phyloP scores from a whole-genome alignment of 2,329 filamentous ascomycete genomes.

The Colletotrichum acutatum region DNA sequence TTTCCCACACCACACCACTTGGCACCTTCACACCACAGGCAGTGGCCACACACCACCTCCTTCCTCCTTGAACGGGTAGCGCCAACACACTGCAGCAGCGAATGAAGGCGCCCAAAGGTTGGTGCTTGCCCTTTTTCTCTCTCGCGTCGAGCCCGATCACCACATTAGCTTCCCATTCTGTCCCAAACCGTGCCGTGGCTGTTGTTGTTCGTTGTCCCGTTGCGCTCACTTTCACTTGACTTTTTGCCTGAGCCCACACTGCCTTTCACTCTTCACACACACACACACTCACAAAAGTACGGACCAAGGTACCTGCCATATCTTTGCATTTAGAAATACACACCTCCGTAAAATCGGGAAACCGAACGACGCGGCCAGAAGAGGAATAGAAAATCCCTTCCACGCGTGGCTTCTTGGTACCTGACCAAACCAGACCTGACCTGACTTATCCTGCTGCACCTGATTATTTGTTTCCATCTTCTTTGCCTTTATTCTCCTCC shows the following conservation, averaged over 20 bases:
- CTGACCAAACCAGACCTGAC: background rate
- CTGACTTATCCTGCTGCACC: background rate
- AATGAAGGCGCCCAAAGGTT: conserved; percentile 21
- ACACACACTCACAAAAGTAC: background rate
- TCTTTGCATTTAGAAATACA: background rate
- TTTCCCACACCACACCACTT: background rate
- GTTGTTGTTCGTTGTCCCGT: conserved; percentile 15
- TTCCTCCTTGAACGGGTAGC: conserved; percentile 12
- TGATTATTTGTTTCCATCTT: conserved; percentile 7
- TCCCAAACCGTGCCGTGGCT: conserved; percentile 25
- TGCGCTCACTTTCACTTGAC: conserved; percentile 7
- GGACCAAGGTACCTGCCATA: background rate
- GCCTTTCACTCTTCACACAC: background rate
- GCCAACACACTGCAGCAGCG: conserved; percentile 10
- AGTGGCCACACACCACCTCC: conserved; percentile 13
- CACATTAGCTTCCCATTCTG: conserved; percentile 32
- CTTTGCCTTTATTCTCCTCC: background rate
- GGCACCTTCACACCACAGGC: too few species aligned
- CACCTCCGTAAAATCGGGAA: conserved; percentile 1
- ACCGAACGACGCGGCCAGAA: conserved; percentile 20
- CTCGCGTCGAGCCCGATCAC: conserved; percentile 32
- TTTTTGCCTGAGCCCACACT: conserved; percentile 13
- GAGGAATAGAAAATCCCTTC: conserved; percentile 16
- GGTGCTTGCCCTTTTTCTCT: conserved; percentile 33
- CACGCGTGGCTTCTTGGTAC: conserved; percentile 25